phyloP scores from a whole-genome alignment of 345 rosid genomes.

The Syzygium grande region DNA sequence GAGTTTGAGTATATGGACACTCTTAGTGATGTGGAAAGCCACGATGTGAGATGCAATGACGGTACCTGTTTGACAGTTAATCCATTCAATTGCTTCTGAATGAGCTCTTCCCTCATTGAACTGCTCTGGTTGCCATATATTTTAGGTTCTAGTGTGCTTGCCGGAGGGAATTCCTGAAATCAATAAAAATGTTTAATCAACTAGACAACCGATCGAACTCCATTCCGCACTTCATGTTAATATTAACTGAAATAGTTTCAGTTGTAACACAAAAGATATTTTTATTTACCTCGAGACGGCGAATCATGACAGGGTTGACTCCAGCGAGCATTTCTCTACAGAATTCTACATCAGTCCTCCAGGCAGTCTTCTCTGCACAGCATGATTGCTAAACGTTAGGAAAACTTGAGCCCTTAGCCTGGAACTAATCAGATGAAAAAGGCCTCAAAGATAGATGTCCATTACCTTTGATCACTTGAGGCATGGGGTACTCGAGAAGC shows the following conservation, averaged over 20 bases:
- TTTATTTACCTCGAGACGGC: slow-evolving; percentile 16
- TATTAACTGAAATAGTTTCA: neutral
- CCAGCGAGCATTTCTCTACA: slow-evolving; percentile 34
- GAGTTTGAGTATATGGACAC: neutral
- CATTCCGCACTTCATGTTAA: neutral
- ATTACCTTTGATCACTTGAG: slow-evolving; percentile 30
- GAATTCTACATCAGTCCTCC: slow-evolving; percentile 41
- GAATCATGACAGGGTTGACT: slow-evolving; percentile 22
- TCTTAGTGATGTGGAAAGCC: neutral
- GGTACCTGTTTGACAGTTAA: slow-evolving; percentile 12
- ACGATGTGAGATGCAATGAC: neutral
- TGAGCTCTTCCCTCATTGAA: slow-evolving; percentile 20
- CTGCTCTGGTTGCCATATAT: slow-evolving; percentile 25
- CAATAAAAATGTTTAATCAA: neutral
- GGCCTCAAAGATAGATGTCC: neutral
- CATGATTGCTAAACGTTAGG: neutral
- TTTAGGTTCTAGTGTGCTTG: slow-evolving; percentile 13
- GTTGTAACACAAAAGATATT: neutral
- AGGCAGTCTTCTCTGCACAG: slow-evolving; percentile 25
- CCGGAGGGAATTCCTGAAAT: slow-evolving; percentile 32
- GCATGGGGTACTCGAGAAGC: slow-evolving; percentile 22
- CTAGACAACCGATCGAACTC: neutral
- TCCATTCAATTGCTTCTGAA: slow-evolving; percentile 12
- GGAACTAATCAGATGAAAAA: neutral
- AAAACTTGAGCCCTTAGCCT: neutral